These are phyloP conservation scores for Cercospora sp. DNA, from an alignment of 2,329 filamentous ascomycete genomes.

Conservation along the genomic window DNA sequence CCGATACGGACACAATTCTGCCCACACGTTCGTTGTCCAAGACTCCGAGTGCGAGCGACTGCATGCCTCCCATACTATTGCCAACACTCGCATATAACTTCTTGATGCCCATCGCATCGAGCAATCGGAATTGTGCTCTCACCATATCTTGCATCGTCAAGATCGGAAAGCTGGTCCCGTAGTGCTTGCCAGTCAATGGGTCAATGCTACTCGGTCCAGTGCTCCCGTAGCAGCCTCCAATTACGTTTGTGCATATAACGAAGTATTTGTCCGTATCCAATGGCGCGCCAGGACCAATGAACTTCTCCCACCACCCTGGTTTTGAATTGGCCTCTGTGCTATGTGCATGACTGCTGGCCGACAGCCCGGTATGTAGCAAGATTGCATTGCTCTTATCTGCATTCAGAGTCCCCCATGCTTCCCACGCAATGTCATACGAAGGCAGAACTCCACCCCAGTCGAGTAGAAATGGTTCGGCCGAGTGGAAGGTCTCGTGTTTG, in stretches of 20 bases:
- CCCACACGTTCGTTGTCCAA: conserved; percentile 80
- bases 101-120: conserved; percentile 74
- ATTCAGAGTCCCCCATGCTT: conserved; percentile 86
- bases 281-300: conserved; percentile 83
- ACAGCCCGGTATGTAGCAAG: conserved; percentile 87
- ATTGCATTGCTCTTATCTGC: conserved; percentile 82
- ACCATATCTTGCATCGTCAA: conserved; percentile 98
- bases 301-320: conserved; percentile 98
- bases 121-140: conserved; percentile 83
- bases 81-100: conserved; percentile 90
- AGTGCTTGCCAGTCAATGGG: conserved; percentile 81
- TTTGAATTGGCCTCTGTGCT: conserved; percentile 84
- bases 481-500: conserved; percentile 75
- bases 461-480: conserved; percentile 70
- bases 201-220: conserved; percentile 88
- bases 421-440: conserved; percentile 87
- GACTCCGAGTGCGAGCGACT: conserved; percentile 82
- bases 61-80: conserved; percentile 98
- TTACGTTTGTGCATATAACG: conserved; percentile 92
- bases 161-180: conserved; percentile 93
- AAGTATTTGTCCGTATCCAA: conserved; percentile 91
- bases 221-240: conserved; percentile 93
- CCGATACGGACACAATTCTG: conserved; percentile 83
- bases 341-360: conserved; percentile 94
- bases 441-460: conserved; percentile 95